Evolutionary conservation across 805 yeast genomes (phyloP).

Genomic region (Tetrapisispora namnaoensis): DNA sequence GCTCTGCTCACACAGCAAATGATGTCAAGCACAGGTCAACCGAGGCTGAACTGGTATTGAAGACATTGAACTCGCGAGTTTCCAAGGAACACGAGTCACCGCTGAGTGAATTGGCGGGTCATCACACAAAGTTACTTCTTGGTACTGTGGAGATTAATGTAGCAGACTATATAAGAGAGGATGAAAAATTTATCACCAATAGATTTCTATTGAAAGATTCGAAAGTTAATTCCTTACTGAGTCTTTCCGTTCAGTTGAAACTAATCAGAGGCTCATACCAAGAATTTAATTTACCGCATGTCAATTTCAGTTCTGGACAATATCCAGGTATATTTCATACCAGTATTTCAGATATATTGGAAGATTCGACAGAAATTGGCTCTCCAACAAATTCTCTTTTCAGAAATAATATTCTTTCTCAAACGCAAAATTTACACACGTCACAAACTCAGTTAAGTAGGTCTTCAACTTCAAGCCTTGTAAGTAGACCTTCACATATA

Average conservation of each 20-base stretch:
- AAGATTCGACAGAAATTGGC: conserved; percentile 1
- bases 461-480: background rate
- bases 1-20: background rate
- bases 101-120: background rate
- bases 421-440: background rate
- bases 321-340: conserved; percentile 15
- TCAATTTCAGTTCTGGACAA: conserved; percentile 15
- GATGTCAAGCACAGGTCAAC: background rate
- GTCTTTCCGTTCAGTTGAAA: conserved; percentile 45
- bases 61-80: background rate
- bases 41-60: background rate
- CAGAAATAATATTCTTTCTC: background rate
- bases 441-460: background rate
- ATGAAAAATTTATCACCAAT: conserved; percentile 41
- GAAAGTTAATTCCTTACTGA: conserved; percentile 73
- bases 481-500: background rate
- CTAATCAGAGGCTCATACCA: conserved; percentile 31
- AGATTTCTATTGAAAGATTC: conserved; percentile 67
- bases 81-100: background rate
- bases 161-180: conserved; percentile 52
- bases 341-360: conserved; percentile 2
- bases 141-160: conserved; percentile 64
- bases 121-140: conserved; percentile 21
- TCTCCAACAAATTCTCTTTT: conserved; percentile 1
- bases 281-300: conserved; percentile 20